Evolutionary conservation across 768 basidiomycete species (phyloP).

Genomic region (Antrodiella citrinella): DNA sequence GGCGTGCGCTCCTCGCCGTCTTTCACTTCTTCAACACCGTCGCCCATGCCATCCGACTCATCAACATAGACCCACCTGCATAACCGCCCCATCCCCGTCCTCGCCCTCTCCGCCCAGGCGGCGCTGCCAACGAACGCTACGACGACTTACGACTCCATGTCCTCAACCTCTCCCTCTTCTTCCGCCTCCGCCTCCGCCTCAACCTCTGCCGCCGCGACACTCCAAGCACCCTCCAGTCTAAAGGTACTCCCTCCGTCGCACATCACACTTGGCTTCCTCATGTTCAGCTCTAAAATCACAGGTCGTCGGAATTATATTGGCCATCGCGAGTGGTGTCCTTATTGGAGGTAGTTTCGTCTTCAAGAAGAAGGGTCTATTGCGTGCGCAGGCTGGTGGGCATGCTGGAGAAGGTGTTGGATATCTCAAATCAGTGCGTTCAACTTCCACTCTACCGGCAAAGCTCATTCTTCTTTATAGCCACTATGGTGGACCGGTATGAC

Average conservation of each 20-base stretch:
- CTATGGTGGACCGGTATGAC: slow-evolving; percentile 96
- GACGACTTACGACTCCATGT: slow-evolving; percentile 4
- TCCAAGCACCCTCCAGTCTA: slow-evolving; percentile 18
- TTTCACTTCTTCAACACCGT: not conserved
- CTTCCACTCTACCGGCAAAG: slow-evolving; percentile 6
- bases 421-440: slow-evolving; percentile 74
- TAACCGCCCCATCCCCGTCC: no score
- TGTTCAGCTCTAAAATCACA: slow-evolving; percentile 17
- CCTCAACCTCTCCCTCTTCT: slow-evolving; percentile 11
- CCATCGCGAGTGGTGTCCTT: slow-evolving; percentile 71
- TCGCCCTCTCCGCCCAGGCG: not conserved
- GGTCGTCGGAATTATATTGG: slow-evolving; percentile 73
- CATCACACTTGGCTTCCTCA: not conserved
- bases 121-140: not conserved
- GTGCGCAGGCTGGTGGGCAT: slow-evolving; percentile 71
- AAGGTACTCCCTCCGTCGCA: slow-evolving; percentile 14
- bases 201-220: slow-evolving; percentile 10
- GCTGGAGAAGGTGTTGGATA: slow-evolving; percentile 89
- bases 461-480: slow-evolving; percentile 32
- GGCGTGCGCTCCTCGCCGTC: no score
- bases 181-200: slow-evolving; percentile 15
- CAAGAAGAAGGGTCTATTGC: slow-evolving; percentile 91
- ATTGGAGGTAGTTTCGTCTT: slow-evolving; percentile 94
- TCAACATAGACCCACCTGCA: not conserved
- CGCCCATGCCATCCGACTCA: not conserved